Evolutionary conservation across 2,329 filamentous ascomycete species (phyloP).

Genomic region (Teratosphaeria pseudoeucalypti): DNA sequence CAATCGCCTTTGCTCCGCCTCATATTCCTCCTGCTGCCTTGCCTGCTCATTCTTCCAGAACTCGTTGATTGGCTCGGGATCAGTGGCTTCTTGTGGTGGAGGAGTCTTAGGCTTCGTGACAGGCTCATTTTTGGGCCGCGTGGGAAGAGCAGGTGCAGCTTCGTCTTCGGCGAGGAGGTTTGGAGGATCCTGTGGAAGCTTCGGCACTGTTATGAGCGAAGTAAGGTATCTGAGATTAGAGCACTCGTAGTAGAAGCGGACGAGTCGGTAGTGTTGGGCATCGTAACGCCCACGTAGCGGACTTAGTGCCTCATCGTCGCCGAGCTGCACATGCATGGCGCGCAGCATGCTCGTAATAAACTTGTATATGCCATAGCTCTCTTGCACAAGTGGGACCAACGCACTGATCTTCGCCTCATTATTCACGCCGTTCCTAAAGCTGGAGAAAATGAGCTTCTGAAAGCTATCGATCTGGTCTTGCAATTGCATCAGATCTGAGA

Average conservation of each 20-base stretch:
- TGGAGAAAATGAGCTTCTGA: conserved; percentile 95
- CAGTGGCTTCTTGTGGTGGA: conserved; percentile 57
- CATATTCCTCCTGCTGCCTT: conserved; percentile 86
- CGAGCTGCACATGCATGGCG: conserved; percentile 85
- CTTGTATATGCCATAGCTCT: conserved; percentile 99
- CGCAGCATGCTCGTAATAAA: conserved; percentile 99
- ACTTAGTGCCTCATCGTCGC: conserved; percentile 84
- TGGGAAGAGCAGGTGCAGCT: conserved; percentile 69
- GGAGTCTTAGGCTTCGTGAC: conserved; percentile 62
- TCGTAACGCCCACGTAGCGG: conserved; percentile 83
- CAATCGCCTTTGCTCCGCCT: conserved; percentile 81
- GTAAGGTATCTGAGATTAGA: conserved; percentile 95
- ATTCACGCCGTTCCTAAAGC: conserved; percentile 82
- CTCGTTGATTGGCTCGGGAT: conserved; percentile 90
- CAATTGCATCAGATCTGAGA: conserved; percentile 88
- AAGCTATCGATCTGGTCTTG: conserved; percentile 98
- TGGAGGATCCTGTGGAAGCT: conserved; percentile 86
- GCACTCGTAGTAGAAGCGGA: conserved; percentile 98
- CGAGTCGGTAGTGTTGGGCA: conserved; percentile 88
- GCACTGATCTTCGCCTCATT: conserved; percentile 96
- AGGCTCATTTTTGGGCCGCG: conserved; percentile 55
- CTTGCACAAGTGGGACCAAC: conserved; percentile 83
- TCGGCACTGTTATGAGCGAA: conserved; percentile 90
- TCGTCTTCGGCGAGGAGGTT: conserved; percentile 74
- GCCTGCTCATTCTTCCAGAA: conserved; percentile 95